These are phyloP conservation scores for Microstegium vimineum DNA, from an alignment of 176 grass and related monocot genomes.

Conservation along the genomic window DNA sequence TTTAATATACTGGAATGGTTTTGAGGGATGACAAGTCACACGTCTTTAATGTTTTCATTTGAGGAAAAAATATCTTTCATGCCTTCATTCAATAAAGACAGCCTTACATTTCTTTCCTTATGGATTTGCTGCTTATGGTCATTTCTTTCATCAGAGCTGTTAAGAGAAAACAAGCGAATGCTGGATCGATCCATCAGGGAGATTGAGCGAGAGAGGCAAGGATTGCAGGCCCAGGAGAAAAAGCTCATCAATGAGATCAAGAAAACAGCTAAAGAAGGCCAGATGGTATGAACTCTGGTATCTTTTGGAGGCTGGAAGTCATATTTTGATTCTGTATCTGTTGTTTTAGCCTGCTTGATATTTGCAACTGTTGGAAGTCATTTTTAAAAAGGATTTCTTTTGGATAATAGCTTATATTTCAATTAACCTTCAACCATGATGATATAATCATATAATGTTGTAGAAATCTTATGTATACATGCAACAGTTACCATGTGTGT, in stretches of 20 bases:
- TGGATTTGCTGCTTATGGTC: neutral
- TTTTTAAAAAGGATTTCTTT: neutral
- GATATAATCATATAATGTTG: neutral
- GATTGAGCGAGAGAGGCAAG: slow-evolving; percentile 72
- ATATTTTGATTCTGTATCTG: neutral
- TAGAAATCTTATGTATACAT: neutral
- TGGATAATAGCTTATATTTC: neutral
- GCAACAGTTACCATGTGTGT: neutral
- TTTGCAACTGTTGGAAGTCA: neutral
- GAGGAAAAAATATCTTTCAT: neutral
- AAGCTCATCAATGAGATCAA: slow-evolving; percentile 79
- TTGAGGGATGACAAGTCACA: neutral
- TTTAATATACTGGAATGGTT: neutral
- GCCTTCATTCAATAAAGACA: neutral
- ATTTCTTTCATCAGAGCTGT: slow-evolving; percentile 47
- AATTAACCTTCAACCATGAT: neutral
- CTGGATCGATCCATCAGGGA: slow-evolving; percentile 68
- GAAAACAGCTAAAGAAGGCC: slow-evolving; percentile 80
- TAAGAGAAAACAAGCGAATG: slow-evolving; percentile 81
- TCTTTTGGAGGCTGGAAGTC: neutral
- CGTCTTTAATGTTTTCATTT: neutral
- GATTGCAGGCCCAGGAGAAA: slow-evolving; percentile 65
- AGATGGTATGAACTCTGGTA: slow-evolving; percentile 51
- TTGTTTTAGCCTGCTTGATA: neutral
- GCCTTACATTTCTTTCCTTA: neutral